Base-by-base conservation (phyloP, 2,329 filamentous ascomycete genomes). In the Claviceps fusiformis region DNA sequence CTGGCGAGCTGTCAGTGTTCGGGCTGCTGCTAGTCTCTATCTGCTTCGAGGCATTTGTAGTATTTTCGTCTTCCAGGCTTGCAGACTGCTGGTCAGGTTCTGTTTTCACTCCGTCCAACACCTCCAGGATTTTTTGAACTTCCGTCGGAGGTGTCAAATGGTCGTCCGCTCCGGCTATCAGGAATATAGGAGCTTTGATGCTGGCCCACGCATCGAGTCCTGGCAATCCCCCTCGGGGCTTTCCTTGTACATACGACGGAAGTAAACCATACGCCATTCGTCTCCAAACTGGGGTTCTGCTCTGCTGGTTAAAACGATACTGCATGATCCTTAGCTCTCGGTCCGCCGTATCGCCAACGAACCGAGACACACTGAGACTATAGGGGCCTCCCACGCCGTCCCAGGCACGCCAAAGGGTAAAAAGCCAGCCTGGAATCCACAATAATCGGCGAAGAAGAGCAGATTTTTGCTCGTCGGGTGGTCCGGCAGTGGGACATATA, bases 81-180 rank as follows among this genome's bases (percentile, higher is more conserved):
- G 46, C 31, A 29, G 48, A 17, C 29, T 50, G 27, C n/a, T 47
- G n/a, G 3, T 66, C 43, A 63, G 68, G 44, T 7, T 59, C 58
- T 55, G 71, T 68, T 53, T 61, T 60, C 46, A 55, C 56, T 41
- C 58, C 56, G 9, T 57, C 56, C 44, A 81, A 61, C 10, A 70
- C 71, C 7, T 64, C 62, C 5, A 68, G 74, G 58, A 96, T 89
- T 62, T 82, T 86, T 49, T 81, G 75, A 11, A 90, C 75, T 61
- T 93, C 86, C 3, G 68, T 72, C 0, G 86, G 77, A n/a, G 85
- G 83, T 0, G 88, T 92, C 37, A 96, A 74, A 9, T 77, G 75
- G 64, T 98, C 93, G 7, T 80, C 76, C 63, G 88, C 84, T 27
- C 87, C 92, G 15, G 82, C 88, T 49, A 95, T 78, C 2, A 97